Evolutionary conservation across 129 eudicot species (phyloP).

Genomic region (Helianthus tuberosus): DNA sequence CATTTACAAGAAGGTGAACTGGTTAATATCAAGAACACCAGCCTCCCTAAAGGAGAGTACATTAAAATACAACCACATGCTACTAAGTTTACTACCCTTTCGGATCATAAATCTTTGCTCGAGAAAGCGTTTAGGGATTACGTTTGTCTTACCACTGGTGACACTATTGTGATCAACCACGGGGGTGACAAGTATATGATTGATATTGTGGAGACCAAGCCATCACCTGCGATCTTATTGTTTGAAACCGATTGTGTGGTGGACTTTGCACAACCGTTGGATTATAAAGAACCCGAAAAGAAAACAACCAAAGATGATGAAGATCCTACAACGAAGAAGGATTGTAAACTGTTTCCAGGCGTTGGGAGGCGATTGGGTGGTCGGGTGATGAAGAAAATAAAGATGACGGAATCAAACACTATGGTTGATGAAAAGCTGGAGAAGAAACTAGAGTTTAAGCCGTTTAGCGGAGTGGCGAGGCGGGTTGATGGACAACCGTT

Average conservation of each 20-base stretch:
- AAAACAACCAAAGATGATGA: background rate
- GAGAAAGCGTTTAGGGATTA: slow-evolving; percentile 17
- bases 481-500: background rate
- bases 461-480: background rate
- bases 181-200: slow-evolving; percentile 4
- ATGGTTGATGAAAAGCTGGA: background rate
- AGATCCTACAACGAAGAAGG: background rate
- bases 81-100: slow-evolving; percentile 17
- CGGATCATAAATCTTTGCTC: slow-evolving; percentile 19
- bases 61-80: slow-evolving; percentile 45
- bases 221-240: slow-evolving; percentile 12
- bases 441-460: background rate
- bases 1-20: background rate
- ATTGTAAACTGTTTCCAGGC: slow-evolving; percentile 26
- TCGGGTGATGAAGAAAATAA: background rate
- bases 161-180: slow-evolving; percentile 25
- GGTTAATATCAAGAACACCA: background rate
- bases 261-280: slow-evolving; percentile 42
- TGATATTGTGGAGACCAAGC: slow-evolving; percentile 34
- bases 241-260: slow-evolving; percentile 44
- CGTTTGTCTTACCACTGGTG: slow-evolving; percentile 7
- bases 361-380: background rate
- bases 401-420: background rate
- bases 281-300: slow-evolving; percentile 41
- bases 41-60: slow-evolving; percentile 25